phyloP scores from a whole-genome alignment of 1,139 yeast species.

The Meyerozyma carpophila region DNA sequence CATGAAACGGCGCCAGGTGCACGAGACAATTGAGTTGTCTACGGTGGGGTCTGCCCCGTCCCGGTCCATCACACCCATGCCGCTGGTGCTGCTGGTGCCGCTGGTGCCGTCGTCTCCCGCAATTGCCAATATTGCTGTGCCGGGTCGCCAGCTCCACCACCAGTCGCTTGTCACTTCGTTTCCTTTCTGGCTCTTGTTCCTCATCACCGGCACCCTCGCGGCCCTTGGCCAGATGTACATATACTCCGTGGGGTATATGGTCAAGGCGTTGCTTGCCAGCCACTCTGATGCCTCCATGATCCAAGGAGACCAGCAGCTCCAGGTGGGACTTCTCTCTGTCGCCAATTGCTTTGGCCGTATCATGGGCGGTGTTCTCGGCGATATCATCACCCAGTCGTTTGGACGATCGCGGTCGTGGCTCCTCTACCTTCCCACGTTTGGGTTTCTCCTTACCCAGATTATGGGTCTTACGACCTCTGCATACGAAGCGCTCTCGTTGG shows the following conservation, averaged over 20 bases:
- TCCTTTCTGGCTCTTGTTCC: slow-evolving; percentile 47
- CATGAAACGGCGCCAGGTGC: neutral
- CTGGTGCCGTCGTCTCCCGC: slow-evolving; percentile 1
- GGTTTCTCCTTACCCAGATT: slow-evolving; percentile 37
- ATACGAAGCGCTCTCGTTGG: slow-evolving; percentile 26
- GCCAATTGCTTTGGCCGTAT: slow-evolving; percentile 53
- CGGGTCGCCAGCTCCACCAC: slow-evolving; percentile 9
- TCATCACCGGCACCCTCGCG: slow-evolving; percentile 45
- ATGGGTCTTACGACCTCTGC: slow-evolving; percentile 27
- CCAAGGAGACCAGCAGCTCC: slow-evolving; percentile 49
- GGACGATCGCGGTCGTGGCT: slow-evolving; percentile 41
- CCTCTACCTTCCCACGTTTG: slow-evolving; percentile 40
- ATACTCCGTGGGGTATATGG: slow-evolving; percentile 57
- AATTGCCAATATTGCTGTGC: slow-evolving; percentile 3
- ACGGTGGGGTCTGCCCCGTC: slow-evolving; percentile 5
- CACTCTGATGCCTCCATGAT: slow-evolving; percentile 23
- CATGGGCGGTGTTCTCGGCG: slow-evolving; percentile 48
- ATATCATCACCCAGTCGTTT: slow-evolving; percentile 39
- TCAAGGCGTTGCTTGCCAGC: slow-evolving; percentile 40
- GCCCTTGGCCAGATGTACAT: slow-evolving; percentile 61
- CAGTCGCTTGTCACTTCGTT: slow-evolving; percentile 20
- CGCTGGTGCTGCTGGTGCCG: slow-evolving; percentile 4
- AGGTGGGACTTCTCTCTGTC: slow-evolving; percentile 50
- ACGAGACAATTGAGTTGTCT: slow-evolving; percentile 11
- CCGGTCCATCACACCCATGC: slow-evolving; percentile 4